Base-by-base conservation (phyloP, 225 moss, liverwort and hornwort genomes). In the Marchantia paleacea region DNA sequence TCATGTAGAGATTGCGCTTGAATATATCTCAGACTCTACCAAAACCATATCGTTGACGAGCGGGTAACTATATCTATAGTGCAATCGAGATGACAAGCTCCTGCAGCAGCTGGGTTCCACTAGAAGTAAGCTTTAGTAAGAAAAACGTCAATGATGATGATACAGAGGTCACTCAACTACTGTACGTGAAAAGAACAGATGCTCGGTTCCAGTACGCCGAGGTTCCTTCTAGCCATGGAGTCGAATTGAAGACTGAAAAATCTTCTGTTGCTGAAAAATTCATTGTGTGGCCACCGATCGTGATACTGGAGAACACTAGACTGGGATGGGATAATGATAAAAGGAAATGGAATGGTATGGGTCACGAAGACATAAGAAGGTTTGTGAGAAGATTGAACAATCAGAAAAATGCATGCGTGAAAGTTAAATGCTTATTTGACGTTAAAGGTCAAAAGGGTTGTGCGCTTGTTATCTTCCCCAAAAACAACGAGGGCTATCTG, bases 281-380 rank as follows among this genome's bases (percentile, higher is more conserved):
- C 8, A 79, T 79, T 49, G 68, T 79, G 66, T 79, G 79, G 79
- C 79, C 79, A 8, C 79, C 79, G 24, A 52, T 69, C 26, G 22
- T 79, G 10, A 68, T 79, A 7, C 11, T 79, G 7, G 68, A 79
- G 79, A 79, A 79, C 28, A 79, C 52, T 12, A 79, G 68, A 66
- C 20, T 79, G 11, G 79, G 66, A 49, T 79, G 52, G 49, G 79
- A 79, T 28, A 53, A 65, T 11, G 79, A 52, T 4, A 50, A 30
- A 10, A 79, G 52, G 15, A 79, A 68, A 52, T 65, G 65, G 65
- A 65, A 68, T 52, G 79, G 79, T 0, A 7, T 79, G 48, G 49
- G 52, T n/a, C 30, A 52, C 50, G 49, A 79, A 4, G 79, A 79
- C 15, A 79, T 79, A 4, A 49, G 69, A 4, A 26, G 12, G 18